Base-by-base conservation (phyloP, 2,329 filamentous ascomycete genomes). In the Microdochium nivale region DNA sequence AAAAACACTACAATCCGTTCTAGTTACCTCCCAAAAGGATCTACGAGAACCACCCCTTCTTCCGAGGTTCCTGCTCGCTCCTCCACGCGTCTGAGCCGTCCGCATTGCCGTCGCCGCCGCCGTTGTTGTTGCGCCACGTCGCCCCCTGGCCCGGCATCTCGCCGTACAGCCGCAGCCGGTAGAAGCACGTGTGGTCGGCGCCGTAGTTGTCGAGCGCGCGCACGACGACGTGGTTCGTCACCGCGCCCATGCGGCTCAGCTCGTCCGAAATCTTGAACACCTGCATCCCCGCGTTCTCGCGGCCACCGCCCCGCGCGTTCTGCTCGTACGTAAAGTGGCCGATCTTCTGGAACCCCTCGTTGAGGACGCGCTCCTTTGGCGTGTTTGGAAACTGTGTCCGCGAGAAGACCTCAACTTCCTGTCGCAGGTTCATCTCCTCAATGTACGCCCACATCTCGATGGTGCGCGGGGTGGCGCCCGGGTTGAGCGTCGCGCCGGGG, bases 361-460 rank as follows among this genome's bases (percentile, higher is more conserved):
- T 60, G 46, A 75, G 55, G 11, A 61, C 51, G 48, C 53, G 53
- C 52, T 62, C 58, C 4, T 51, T 49, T 8, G 54, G 56, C 11
- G 58, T 59, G 14, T 65, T 60, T 0, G 72, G 69, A 50, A 74
- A 75, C 37, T 74, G 67, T 2, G 60, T 62, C 9, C 63, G 60
- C 16, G 74, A 70, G 58, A 77, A 80, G 54, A 72, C 67, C 21
- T 61, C 59, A 1, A 76, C 64, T 25, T 69, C 68, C 25, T 68
- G 60, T 32, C 69, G 72, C 25, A 72, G 59, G 2, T 57, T 61
- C 24, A 67, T 48, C 47, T 83, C 75, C 19, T 74, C 70, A 53
- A 85, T 77, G 37, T 75, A 72, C 4, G 77, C 83, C 76, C 86
- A 88, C 9, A 92, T 65, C 62, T 92, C 87, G 52, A 92, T 79